Base-by-base conservation (phyloP, 2,329 filamentous ascomycete genomes). In the Penicillium sp. region DNA sequence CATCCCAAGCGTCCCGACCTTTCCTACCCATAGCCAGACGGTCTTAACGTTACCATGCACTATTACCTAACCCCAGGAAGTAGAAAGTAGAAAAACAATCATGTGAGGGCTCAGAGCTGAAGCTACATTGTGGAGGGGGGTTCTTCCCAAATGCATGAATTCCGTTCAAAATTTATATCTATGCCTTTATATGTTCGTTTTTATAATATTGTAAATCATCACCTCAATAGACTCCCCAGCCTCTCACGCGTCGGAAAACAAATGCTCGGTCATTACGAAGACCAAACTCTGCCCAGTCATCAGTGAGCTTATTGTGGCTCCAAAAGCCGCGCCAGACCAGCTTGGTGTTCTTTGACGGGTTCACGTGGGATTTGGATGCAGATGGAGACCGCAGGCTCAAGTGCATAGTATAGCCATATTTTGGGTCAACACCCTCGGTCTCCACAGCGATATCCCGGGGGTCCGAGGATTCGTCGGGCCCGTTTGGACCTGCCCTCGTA, bases 251-350 rank as follows among this genome's bases (percentile, higher is more conserved):
- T 62, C 81, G 82, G 75, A 84, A 88, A 57, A 84, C 84, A 67
- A 82, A 87, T 1, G 82, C 74, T 57, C 79, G 75, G 70, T 87
- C 83, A 65, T 88, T 85, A 68, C 81, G 82, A 63, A 87, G 66
- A 2, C 77, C 78, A 73, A 97, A 97, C 75, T 90, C 88, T 4
- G 82, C 90, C 89, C 90, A 94, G 73, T 97, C 92, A 70, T 96
- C 92, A 7, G 91, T 96, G 67, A 96, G 73, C 63, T 84, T 83
- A 70, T 97, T 96, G 70, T 95, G 93, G 76, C 88, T 93, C 85
- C 90, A 96, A 70, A 92, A 97, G 1, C 89, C 88, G 66, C 89
- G 88, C 93, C 94, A 99, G 0, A 80, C 77, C 49, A 99, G 75
- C 75, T 95, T 96, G 59, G 93, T 97, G 67, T 95, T 96, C 69